Evolutionary conservation across 2,329 filamentous ascomycete genomes (phyloP), one percentile per base, ranked within the genome.

Genomic region (Aspergillus jensenii): DNA sequence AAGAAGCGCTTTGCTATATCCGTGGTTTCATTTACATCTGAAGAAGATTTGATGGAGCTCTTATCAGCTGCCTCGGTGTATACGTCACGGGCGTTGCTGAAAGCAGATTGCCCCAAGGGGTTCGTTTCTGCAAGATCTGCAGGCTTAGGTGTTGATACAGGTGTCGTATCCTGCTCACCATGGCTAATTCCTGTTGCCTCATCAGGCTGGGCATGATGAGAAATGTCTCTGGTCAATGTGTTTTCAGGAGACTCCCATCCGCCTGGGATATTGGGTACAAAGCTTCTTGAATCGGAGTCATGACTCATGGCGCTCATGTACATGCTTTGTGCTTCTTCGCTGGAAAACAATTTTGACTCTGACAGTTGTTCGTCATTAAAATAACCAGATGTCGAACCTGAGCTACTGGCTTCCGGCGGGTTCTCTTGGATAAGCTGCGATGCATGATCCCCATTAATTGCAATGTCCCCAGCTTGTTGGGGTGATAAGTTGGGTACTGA

Each of bases 291-390:
- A 19, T 57, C 62, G 23, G 72, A 70, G 9, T 69, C 70, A 39
- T 76, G 73, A 58, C 82, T 85, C 55, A 86, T 76, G 11, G 83
- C 85, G 67, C 86, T 81, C 78, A 81, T 79, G 57, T 81, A 81
- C 72, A 81, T 76, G 61, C 79, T 81, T 56, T 79, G 73, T n/a
- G 79, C 79, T 65, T 81, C 78, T 58, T 80, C 78, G 56, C 78
- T 76, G 43, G 76, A 78, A 56, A 80, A 81, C 46, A 79, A 64
- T 60, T 70, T 78, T 3, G 79, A 81, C 57, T 79, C 74, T 6
- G 74, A 71, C n/a, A 81, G 71, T 31, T 45, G 71, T 31, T 45
- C 59, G 15, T 72, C 72, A 43, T 61, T 56, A n/a, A 67, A 61
- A n/a, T 61, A 57, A 40, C 56, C 64, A 12, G 64, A 63, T 35